These are phyloP conservation scores for Ganoderma boninense DNA, from an alignment of 1,284 basidiomycete genomes.

Conservation along the genomic window DNA sequence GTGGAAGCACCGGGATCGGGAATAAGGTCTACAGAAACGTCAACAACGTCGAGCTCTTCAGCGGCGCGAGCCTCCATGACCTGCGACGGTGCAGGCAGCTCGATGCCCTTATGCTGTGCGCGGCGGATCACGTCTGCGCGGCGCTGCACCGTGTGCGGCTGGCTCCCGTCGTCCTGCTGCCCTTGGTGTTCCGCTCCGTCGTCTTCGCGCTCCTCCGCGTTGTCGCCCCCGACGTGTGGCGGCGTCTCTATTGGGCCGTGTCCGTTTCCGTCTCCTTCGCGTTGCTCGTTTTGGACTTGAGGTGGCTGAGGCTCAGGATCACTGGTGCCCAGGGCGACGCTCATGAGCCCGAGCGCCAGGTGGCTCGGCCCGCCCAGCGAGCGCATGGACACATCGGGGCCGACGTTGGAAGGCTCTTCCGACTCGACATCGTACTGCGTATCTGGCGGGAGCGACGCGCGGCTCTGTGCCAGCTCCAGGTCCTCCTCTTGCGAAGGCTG, in stretches of 20 bases:
- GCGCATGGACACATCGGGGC: conserved; percentile 12
- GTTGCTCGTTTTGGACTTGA: background rate
- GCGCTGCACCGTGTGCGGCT: conserved; percentile 50
- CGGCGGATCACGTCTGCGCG: conserved; percentile 56
- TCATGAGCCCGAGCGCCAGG: conserved; percentile 10
- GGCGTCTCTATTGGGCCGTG: conserved; percentile 6
- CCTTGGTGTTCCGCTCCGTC: background rate
- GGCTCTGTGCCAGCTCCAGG: background rate
- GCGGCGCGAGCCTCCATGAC: conserved; percentile 19
- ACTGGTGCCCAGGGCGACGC: conserved; percentile 7
- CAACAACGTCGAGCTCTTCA: conserved; percentile 27
- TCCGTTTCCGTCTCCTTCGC: background rate
- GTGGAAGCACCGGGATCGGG: background rate
- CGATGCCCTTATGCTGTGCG: conserved; percentile 39
- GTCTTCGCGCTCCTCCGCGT: background rate
- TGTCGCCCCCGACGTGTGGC: conserved; percentile 7
- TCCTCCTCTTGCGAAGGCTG: conserved; percentile 1
- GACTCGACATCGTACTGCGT: background rate
- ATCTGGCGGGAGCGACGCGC: background rate
- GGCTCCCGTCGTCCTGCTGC: conserved; percentile 18
- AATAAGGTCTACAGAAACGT: conserved; percentile 38
- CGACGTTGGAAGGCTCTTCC: background rate
- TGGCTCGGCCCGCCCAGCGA: conserved; percentile 14
- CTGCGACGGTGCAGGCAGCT: conserved; percentile 23
- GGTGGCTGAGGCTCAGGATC: background rate